Evolutionary conservation across 2,329 filamentous ascomycete species (phyloP).

Genomic region (Aspergillus fructus): DNA sequence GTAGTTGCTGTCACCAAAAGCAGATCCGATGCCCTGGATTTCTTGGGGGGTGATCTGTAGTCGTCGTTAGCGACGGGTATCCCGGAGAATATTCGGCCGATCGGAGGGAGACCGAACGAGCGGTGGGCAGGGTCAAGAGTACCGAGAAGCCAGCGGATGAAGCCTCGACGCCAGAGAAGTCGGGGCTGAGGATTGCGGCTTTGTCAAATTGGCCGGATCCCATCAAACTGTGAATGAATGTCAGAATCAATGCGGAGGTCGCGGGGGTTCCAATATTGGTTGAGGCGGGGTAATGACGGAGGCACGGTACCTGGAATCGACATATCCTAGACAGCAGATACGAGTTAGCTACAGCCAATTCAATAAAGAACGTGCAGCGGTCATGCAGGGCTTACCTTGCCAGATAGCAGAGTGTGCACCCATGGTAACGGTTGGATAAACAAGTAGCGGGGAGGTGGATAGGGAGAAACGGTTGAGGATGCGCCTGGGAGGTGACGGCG

Average conservation of each 20-base stretch:
- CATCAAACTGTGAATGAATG: conserved; percentile 63
- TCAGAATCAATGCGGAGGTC: conserved; percentile 14
- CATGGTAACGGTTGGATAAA: conserved; percentile 29
- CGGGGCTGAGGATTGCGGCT: conserved; percentile 78
- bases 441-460: conserved; percentile 14
- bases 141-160: conserved; percentile 70
- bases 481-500: background rate
- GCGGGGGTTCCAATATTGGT: conserved; percentile 13
- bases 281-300: conserved; percentile 13
- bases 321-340: conserved; percentile 50
- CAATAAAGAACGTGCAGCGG: background rate
- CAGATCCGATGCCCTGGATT: conserved; percentile 54
- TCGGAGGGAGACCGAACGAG: background rate
- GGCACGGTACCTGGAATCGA: conserved; percentile 58
- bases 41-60: conserved; percentile 54
- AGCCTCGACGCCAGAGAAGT: conserved; percentile 81
- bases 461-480: conserved; percentile 9
- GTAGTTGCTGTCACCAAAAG: conserved; percentile 52
- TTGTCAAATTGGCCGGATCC: conserved; percentile 77
- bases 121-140: conserved; percentile 35
- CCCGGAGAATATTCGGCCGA: background rate
- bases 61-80: conserved; percentile 6
- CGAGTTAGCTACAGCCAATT: background rate
- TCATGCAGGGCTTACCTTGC: conserved; percentile 29
- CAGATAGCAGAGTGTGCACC: conserved; percentile 38